These are phyloP conservation scores for Strobilomyces dryophilus DNA, from an alignment of 768 basidiomycete genomes.

Conservation along the genomic window DNA sequence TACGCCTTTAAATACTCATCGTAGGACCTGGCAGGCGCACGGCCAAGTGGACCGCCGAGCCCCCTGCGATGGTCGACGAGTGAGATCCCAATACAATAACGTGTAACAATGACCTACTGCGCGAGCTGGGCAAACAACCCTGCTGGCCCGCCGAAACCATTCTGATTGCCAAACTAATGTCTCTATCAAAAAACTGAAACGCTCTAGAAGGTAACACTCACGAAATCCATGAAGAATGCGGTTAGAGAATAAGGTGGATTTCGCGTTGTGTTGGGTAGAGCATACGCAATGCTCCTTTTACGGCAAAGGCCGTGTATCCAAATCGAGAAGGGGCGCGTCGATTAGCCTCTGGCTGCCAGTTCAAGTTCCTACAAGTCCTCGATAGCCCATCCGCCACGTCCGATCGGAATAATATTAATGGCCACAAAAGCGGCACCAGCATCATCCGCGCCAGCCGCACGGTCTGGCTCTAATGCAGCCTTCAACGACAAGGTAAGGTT, in stretches of 20 bases:
- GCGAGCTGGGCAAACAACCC: constrained; percentile 65
- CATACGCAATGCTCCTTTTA: constrained; percentile 27
- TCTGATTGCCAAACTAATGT: constrained; percentile 34
- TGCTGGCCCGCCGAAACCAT: constrained; percentile 44
- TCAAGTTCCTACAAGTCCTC: background rate
- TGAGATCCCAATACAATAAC: constrained; percentile 14
- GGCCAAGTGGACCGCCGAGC: constrained; percentile 49
- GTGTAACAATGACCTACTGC: constrained; percentile 38
- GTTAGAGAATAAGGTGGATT: constrained; percentile 19
- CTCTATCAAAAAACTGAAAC: background rate
- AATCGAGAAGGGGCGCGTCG: constrained; percentile 27
- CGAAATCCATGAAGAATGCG: constrained; percentile 36
- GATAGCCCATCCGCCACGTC: constrained; percentile 6
- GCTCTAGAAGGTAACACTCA: constrained; percentile 16
- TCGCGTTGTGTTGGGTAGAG: background rate
- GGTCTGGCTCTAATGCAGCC: constrained; percentile 62
- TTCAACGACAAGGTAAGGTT: constrained; percentile 79
- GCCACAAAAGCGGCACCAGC: constrained; percentile 19
- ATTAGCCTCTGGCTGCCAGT: background rate
- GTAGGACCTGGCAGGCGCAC: constrained; percentile 66
- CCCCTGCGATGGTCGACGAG: constrained; percentile 37
- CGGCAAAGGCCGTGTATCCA: constrained; percentile 28
- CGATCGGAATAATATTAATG: constrained; percentile 21
- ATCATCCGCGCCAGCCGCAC: constrained; percentile 23
- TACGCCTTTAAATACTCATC: constrained; percentile 94